Evolutionary conservation across 2,329 filamentous ascomycete genomes (phyloP).

Genomic region (Leptographium wingfieldii): DNA sequence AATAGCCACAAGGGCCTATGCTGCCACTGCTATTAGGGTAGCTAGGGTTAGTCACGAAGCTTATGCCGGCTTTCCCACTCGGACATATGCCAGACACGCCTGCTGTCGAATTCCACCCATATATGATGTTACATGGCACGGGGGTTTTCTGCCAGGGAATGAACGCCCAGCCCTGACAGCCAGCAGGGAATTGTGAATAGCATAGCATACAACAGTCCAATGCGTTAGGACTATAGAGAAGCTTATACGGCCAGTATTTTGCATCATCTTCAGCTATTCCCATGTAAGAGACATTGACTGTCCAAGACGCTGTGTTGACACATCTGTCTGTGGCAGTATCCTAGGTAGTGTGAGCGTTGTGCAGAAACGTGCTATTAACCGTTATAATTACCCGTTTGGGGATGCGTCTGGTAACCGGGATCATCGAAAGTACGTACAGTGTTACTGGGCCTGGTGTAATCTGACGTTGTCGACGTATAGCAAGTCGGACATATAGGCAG

Average conservation of each 20-base stretch:
- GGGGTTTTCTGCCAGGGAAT: conserved; percentile 8
- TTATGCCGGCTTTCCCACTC: conserved; percentile 4
- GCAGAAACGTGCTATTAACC: background rate
- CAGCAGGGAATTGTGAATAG: background rate
- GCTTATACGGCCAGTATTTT: conserved; percentile 7
- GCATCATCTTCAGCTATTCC: conserved; percentile 3
- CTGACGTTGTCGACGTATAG: background rate
- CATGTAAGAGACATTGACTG: conserved; percentile 7
- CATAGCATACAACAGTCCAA: conserved; percentile 7
- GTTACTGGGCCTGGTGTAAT: background rate
- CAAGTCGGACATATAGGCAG: background rate
- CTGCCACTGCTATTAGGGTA: conserved; percentile 4
- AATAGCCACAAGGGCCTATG: conserved; percentile 7
- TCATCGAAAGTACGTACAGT: background rate
- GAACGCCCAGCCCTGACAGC: conserved; percentile 11
- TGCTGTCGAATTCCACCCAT: conserved; percentile 6
- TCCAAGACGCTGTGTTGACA: background rate
- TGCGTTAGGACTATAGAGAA: background rate
- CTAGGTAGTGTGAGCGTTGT: background rate
- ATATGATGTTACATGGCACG: conserved; percentile 9
- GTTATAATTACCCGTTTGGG: background rate
- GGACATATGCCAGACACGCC: conserved; percentile 4
- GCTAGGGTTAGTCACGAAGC: conserved; percentile 1
- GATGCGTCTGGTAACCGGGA: background rate
- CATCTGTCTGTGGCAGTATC: background rate